Evolutionary conservation across 805 yeast genomes (phyloP), one percentile per base, ranked within the genome.

Genomic region (Candida manassasensis): DNA sequence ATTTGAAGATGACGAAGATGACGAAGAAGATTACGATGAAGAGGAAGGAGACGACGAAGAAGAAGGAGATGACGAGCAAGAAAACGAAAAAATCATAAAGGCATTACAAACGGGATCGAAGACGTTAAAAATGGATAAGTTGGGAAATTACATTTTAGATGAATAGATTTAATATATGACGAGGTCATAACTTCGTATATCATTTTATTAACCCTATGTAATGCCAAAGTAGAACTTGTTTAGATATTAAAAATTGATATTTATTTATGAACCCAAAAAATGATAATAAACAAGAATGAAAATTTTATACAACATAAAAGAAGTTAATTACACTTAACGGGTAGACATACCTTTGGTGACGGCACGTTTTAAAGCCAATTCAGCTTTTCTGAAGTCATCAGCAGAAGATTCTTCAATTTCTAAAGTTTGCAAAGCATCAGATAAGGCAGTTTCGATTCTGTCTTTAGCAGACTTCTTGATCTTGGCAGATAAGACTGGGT

Each of bases 331-430:
- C 24, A 44, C 72, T 81, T 83, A 84, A 80, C 96, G 96, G 71
- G 96, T 79, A 59, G 96, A 84, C 88, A 89, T 85, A 70, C 97
- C 97, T 80, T 88, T 90, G 79, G 96, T 90, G 69, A 90, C 97
- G 64, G 90, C 96, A 75, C 98, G 86, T 88, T 93, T 93, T 71
- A 93, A 85, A 71, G 88, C 82, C 69, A 93, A 87, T 81, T 93
- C 97, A 64, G 98, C 97, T 84, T 87, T 93, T 84, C 97, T 86
- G 78, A 75, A 81, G 73, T 89, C 97, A 65, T 93, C 98, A 67
- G 96, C 90, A 58, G 94, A 62, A 45, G 96, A 79, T 55, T 93
- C 97, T 77, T 90, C 96, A 50, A 93, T 75, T 77, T 89, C 96
- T 65, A 90, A 84, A 69, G 97, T 89, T 61, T 95, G 94, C 75